Evolutionary conservation across 495 filamentous ascomycete species (phyloP), one percentile per base, ranked within the genome.

Genomic region (Copromyces sp.): DNA sequence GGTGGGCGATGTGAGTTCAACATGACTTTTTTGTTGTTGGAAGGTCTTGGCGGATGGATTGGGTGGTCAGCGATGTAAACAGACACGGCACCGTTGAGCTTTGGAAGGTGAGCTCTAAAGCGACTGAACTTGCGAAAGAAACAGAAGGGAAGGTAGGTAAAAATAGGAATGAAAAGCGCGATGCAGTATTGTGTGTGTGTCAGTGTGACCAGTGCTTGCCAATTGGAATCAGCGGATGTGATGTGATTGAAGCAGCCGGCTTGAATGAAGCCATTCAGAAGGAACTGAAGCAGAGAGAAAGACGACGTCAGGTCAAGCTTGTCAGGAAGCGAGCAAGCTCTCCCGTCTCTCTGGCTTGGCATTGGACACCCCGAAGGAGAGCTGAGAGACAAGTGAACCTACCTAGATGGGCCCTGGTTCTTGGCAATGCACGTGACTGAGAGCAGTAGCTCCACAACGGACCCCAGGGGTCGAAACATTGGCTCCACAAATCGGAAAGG

Each of bases 1-100:
- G 79, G 71, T 70, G 20, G 29, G 0, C 14, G 16, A 16, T 45
- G 75, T 68, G 53, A 45, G 37, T n/a, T 29, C 32, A 40, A 71
- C 75, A 78, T 78, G 38, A 72, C 72, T 69, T 68, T 68, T 53
- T 53, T n/a, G 20, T 53, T n/a, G 20, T 35, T 20, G 14, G 12
- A 12, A n/a, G 32, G 59, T 44, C 68, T 35, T 32, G 39, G 70
- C n/a, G 12, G 17, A 9, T 24, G 8, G 45, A 53, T 20, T 53
- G 20, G 47, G 12, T 32, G 12, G 53, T 35, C 53, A 24, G 53
- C 24, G 12, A 32, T 8, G 24, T 32, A 16, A 16, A 61, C 47
- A 61, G 29, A 8, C 53, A 35, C 29, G 29, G 3, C 53, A 35
- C 29, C 7, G 53, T 16, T 32, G 53, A 65, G 29, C 53, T 35